Base-by-base conservation (phyloP, 2,329 filamentous ascomycete species). In the Apiospora saccharicola region DNA sequence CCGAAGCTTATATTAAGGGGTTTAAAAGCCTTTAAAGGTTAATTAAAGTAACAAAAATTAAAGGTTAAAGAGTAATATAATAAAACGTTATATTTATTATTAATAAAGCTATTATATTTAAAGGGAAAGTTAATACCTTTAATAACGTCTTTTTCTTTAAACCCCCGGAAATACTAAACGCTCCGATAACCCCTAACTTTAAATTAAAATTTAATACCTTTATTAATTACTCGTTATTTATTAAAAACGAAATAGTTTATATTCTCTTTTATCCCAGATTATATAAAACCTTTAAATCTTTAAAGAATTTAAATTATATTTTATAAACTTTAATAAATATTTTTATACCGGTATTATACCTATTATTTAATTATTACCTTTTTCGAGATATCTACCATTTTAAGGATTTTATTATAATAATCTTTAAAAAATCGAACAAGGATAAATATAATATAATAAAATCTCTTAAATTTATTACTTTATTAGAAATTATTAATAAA, bases 41-140 rank as follows among this genome's bases (percentile, higher is more conserved):
- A 13, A 26, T 69, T 16, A 69, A 22, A n/a, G 47, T 68, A 41
- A 44, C 10, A 44, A 69, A 43, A 13, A 3, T 30, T 5, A n/a
- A 26, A 3, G 30, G 34, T 30, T 47, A 53, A 57, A 1, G 22
- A 3, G 12, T n/a, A 41, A 61, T 57, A n/a, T 14, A 49, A 13
- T 13, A 49, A 30, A 69, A 64, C 26, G 13, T 64, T 24, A 70
- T 44, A 19, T 49, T 37, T 47, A 71, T 37, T 47, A 30, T 47
- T 43, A 37, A 34, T 24, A 44, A 30, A 13, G 6, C 22, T 30
- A 57, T 37, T n/a, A 46, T 41, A 19, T 64, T 43, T 47, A 37
- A 67, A 24, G 19, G 24, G n/a, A 67, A 46, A 67, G 26, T 51
- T n/a, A 30, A 37, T 6, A 6, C 34, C 19, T 64, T 37, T 22